Base-by-base conservation (phyloP, 208 protist species). In the Wallacemonas sp. region DNA sequence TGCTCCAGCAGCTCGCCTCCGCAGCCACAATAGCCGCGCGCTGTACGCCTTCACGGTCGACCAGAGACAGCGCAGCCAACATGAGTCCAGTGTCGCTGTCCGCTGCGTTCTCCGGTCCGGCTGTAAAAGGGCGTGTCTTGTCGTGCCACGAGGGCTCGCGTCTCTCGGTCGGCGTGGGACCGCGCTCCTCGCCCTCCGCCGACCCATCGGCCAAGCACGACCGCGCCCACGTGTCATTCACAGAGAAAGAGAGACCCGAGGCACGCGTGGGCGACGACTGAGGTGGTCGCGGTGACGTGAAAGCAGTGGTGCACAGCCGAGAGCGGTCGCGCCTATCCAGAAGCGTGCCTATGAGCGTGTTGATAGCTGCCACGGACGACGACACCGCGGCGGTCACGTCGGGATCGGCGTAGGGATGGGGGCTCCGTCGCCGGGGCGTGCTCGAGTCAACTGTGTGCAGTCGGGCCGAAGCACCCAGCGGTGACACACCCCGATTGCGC, bases 291-390 rank as follows among this genome's bases (percentile, higher is more conserved):
- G n/a, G n/a, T n/a, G n/a, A n/a, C n/a, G n/a, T n/a, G n/a, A n/a
- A n/a, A n/a, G n/a, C n/a, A n/a, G n/a, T n/a, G n/a, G n/a, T n/a
- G n/a, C n/a, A n/a, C n/a, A n/a, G n/a, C n/a, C n/a, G n/a, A n/a
- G n/a, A n/a, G n/a, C n/a, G n/a, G n/a, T 57, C 9, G 10, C 24
- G 13, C 4, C 30, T 15, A 17, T 57, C 29, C 10, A 57, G 30
- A 2, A 57, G 50, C 50, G n/a, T n/a, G 38, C 29, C 50, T 32
- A 57, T 57, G 50, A 57, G 50, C 13, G 50, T 24, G 50, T 57
- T 57, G 50, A 57, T 57, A 4, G 50, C n/a, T n/a, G n/a, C n/a
- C n/a, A n/a, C n/a, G n/a, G n/a, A n/a, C n/a, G n/a, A n/a, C n/a
- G n/a, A n/a, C n/a, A n/a, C n/a, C n/a, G n/a, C n/a, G n/a, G n/a